Evolutionary conservation across 129 eudicot genomes (phyloP), one percentile per base, ranked within the genome.

Genomic region (Flaveria trinervia): DNA sequence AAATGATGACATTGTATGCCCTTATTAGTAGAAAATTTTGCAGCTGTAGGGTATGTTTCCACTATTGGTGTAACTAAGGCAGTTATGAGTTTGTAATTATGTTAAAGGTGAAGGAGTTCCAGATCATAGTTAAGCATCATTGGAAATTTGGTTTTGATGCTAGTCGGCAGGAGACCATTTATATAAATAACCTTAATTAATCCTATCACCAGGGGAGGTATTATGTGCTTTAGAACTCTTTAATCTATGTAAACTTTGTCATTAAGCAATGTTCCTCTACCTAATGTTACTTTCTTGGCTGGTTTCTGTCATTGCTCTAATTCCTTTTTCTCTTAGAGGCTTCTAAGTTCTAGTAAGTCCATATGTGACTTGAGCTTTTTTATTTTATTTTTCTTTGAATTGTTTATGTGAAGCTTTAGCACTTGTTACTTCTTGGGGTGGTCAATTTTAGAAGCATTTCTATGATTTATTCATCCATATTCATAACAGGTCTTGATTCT

Each of bases 131-230:
- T 1, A 17, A 7, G 22, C 49, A 1, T 62, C 71, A 3, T 30
- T 75, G 59, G 79, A 75, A 26, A 28, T 9, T 4, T 61, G 62
- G 9, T 46, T 23, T 62, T 61, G 50, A 30, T 30, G 36, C 36
- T 3, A 30, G 36, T 30, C 36, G 0, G 3, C 36, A 30, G 5
- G 36, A 30, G 36, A 30, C 36, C 36, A 30, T 30, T 30, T 30
- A 3, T 30, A 30, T 30, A 3, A 30, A 30, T 30, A 3, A 30
- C 36, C 36, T 30, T 30, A 30, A 30, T 30, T 30, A 30, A 30
- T 30, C 36, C 36, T 30, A 30, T 46, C 62, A 13, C 71, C 4
- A 46, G 79, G 79, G 79, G 62, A 75, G 79, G 79, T 64, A 1
- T 23, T 75, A 75, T 61, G 79, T 75, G 71, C 62, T 18, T 26